phyloP scores from a whole-genome alignment of 2,329 filamentous ascomycete genomes.

The Dothiorella sarmentorum region DNA sequence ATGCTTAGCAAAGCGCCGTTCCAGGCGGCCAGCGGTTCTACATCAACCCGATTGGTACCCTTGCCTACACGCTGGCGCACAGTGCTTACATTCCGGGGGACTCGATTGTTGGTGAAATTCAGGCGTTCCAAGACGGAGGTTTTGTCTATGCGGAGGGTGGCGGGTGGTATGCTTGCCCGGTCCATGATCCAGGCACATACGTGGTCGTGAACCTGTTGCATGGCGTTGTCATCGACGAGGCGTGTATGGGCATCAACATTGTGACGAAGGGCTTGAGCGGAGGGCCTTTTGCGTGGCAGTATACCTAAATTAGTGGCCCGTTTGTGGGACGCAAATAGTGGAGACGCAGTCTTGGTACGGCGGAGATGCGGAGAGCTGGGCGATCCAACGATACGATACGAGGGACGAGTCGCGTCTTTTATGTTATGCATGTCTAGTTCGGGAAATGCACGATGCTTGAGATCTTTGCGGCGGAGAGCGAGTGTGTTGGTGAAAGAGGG shows the following conservation, averaged over 20 bases:
- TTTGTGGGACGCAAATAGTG: background rate
- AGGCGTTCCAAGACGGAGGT: background rate
- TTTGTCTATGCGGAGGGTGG: slow-evolving; percentile 5
- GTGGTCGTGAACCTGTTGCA: background rate
- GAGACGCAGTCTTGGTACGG: slow-evolving; percentile 9
- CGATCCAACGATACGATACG: slow-evolving; percentile 6
- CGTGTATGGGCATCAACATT: slow-evolving; percentile 7
- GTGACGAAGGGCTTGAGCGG: background rate
- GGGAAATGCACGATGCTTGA: background rate
- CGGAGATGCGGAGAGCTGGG: background rate
- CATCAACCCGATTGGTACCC: background rate
- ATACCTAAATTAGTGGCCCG: background rate
- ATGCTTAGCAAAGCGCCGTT: background rate
- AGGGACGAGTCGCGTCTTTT: background rate
- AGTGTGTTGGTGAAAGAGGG: background rate
- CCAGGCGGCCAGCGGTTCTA: slow-evolving; percentile 15
- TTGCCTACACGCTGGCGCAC: slow-evolving; percentile 12
- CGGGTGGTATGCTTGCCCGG: slow-evolving; percentile 10
- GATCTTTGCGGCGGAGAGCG: background rate
- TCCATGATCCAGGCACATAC: background rate
- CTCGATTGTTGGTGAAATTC: background rate
- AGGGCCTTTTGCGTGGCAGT: slow-evolving; percentile 11
- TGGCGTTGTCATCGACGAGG: background rate
- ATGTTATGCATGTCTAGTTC: background rate
- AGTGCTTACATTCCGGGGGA: slow-evolving; percentile 1